Evolutionary conservation across 495 filamentous ascomycete genomes (phyloP).

Genomic region (Cenococcum geophilum): DNA sequence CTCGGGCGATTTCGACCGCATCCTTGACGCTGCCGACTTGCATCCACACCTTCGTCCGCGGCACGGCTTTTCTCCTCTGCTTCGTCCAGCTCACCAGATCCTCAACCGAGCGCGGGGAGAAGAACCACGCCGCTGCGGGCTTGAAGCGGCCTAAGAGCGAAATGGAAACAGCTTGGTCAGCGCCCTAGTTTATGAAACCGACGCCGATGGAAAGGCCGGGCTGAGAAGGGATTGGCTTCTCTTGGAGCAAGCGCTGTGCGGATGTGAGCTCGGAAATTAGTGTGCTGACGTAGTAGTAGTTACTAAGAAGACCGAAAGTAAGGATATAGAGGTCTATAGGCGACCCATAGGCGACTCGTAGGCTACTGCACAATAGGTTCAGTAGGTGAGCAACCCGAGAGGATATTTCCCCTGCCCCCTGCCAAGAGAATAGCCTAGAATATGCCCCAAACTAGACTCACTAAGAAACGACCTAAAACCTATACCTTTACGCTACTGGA

Average conservation of each 20-base stretch:
- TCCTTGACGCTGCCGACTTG: slow-evolving; percentile 59
- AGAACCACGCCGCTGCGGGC: slow-evolving; percentile 68
- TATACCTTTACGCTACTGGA: too few relatives aligned
- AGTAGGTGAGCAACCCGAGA: slow-evolving; percentile 3
- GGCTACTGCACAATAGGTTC: slow-evolving; percentile 4
- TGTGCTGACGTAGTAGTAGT: slow-evolving; percentile 34
- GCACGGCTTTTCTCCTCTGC: slow-evolving; percentile 43
- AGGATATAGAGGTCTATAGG: too few relatives aligned
- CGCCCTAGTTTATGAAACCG: slow-evolving; percentile 56
- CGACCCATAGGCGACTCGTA: slow-evolving; percentile 39
- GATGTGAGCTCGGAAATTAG: slow-evolving; percentile 29
- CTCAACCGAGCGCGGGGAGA: slow-evolving; percentile 47
- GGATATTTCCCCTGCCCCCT: too few relatives aligned
- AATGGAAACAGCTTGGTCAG: slow-evolving; percentile 44
- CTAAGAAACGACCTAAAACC: too few relatives aligned
- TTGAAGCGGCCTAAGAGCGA: slow-evolving; percentile 42
- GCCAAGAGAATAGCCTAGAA: too few relatives aligned
- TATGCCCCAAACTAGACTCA: too few relatives aligned
- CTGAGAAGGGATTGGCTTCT: slow-evolving; percentile 23
- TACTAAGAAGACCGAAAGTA: slow-evolving; percentile 45
- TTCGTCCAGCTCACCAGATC: slow-evolving; percentile 54
- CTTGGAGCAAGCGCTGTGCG: slow-evolving; percentile 24
- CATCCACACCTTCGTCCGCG: slow-evolving; percentile 55
- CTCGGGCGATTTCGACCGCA: slow-evolving; percentile 42
- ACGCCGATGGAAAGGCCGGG: slow-evolving; percentile 53